Evolutionary conservation across 2,329 filamentous ascomycete genomes (phyloP).

Genomic region (Tolypocladium guangdongense): DNA sequence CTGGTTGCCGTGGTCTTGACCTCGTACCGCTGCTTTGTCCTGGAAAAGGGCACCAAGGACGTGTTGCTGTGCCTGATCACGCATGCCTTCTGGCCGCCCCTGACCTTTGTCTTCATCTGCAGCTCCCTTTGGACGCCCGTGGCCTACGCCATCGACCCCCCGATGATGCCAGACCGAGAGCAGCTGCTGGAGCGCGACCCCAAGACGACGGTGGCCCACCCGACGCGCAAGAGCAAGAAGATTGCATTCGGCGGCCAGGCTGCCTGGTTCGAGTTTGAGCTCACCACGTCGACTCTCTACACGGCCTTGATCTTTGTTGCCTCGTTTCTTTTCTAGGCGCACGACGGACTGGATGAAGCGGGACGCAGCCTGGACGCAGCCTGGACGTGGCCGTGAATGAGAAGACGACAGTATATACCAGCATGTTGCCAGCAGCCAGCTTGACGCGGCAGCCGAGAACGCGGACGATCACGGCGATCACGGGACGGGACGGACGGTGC

Average conservation of each 20-base stretch:
- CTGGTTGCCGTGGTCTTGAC: conserved; percentile 38
- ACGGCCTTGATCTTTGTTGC: conserved; percentile 38
- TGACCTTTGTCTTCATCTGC: conserved; percentile 45
- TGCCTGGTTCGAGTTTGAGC: conserved; percentile 45
- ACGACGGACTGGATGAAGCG: background rate
- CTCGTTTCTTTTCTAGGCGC: conserved; percentile 19
- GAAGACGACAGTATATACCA: background rate
- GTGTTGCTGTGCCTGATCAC: conserved; percentile 43
- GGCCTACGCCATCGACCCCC: conserved; percentile 49
- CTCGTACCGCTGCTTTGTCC: conserved; percentile 37
- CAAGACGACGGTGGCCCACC: conserved; percentile 42
- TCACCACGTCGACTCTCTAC: conserved; percentile 37
- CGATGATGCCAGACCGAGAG: conserved; percentile 45
- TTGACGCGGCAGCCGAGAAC: background rate
- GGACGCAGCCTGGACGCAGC: background rate
- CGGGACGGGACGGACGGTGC: background rate
- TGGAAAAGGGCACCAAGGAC: conserved; percentile 23
- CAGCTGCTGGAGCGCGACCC: conserved; percentile 43
- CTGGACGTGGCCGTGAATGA: background rate
- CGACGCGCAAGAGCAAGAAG: conserved; percentile 39
- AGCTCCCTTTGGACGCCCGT: conserved; percentile 48
- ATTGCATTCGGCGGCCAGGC: conserved; percentile 42
- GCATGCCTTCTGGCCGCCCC: conserved; percentile 51
- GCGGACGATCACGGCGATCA: background rate
- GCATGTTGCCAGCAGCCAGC: background rate